Percentiles rank a stretch among this genome's conserved stretches.
Evolutionary conservation across 129 eudicot genomes (phyloP).

Genomic region (Oenanthe sinensis): DNA sequence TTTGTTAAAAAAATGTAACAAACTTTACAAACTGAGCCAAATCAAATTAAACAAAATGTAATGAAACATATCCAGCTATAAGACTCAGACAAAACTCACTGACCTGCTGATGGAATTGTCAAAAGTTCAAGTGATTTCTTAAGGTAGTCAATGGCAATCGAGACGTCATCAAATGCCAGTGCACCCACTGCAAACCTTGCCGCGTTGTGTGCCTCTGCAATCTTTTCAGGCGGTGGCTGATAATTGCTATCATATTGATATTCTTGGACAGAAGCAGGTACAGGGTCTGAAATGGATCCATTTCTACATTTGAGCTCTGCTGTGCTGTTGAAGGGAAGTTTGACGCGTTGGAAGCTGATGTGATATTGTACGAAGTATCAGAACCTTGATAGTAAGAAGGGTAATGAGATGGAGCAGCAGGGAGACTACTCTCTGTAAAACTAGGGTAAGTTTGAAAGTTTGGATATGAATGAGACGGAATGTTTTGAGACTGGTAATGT

Average conservation of each 20-base stretch:
- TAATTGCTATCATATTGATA: slow-evolving; percentile 77
- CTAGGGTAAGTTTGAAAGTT: slow-evolving; percentile 89
- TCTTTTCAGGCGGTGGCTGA: slow-evolving; percentile 79
- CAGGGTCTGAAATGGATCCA: slow-evolving; percentile 31
- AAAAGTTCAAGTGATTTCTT: slow-evolving; percentile 77
- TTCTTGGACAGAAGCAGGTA: slow-evolving; percentile 25
- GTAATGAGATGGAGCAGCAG: slow-evolving; percentile 60
- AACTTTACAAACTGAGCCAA: slow-evolving; percentile 22
- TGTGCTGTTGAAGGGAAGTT: slow-evolving; percentile 41
- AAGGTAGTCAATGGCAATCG: slow-evolving; percentile 70
- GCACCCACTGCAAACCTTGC: slow-evolving; percentile 94
- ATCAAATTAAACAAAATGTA: background rate
- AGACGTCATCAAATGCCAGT: slow-evolving; percentile 85
- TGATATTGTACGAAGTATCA: slow-evolving; percentile 34
- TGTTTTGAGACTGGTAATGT: slow-evolving; percentile 50
- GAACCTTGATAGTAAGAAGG: slow-evolving; percentile 64
- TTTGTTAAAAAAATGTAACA: background rate
- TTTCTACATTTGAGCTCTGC: slow-evolving; percentile 34
- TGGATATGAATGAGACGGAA: slow-evolving; percentile 32
- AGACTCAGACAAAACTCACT: slow-evolving; percentile 24
- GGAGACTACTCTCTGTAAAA: slow-evolving; percentile 70
- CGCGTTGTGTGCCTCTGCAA: slow-evolving; percentile 92
- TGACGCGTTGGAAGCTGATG: slow-evolving; percentile 26
- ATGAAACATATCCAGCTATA: background rate
- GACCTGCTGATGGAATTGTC: slow-evolving; percentile 69